Evolutionary conservation across 2,329 filamentous ascomycete species (phyloP).

Genomic region (Venturia nashicola): DNA sequence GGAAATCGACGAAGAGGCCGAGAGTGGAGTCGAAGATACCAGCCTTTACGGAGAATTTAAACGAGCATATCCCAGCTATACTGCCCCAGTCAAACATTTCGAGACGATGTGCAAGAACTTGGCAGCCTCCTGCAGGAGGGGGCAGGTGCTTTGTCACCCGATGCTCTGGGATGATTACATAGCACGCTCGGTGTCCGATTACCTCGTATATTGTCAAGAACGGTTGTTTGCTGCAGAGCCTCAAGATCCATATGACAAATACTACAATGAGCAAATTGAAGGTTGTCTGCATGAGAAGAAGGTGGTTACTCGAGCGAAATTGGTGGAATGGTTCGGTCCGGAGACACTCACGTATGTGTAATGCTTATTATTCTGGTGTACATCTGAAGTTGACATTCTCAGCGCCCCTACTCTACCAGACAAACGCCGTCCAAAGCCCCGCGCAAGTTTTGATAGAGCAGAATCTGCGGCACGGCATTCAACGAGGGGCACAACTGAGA

Average conservation of each 20-base stretch:
- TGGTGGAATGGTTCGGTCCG: background rate
- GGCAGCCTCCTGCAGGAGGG: background rate
- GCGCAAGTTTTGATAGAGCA: background rate
- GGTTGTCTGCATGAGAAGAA: background rate
- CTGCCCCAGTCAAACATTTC: conserved; percentile 5
- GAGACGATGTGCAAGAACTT: conserved; percentile 3
- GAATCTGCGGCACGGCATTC: background rate
- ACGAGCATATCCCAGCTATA: conserved; percentile 5
- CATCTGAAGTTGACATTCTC: background rate
- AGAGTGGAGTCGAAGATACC: background rate
- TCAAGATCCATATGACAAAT: conserved; percentile 1
- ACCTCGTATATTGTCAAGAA: conserved; percentile 7
- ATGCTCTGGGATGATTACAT: conserved; percentile 10
- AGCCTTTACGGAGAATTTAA: conserved; percentile 3
- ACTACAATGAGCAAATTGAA: conserved; percentile 1
- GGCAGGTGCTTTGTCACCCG: background rate
- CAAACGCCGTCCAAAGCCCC: background rate
- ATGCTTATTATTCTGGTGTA: background rate
- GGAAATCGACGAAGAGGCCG: background rate
- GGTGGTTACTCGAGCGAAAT: background rate
- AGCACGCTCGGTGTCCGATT: conserved; percentile 2
- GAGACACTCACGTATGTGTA: background rate
- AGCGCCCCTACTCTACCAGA: background rate
- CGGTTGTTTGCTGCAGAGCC: background rate
- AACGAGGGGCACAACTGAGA: background rate